Conservation (phyloP, 257 asterid genomes). For the Solanum verrucosum region DNA sequence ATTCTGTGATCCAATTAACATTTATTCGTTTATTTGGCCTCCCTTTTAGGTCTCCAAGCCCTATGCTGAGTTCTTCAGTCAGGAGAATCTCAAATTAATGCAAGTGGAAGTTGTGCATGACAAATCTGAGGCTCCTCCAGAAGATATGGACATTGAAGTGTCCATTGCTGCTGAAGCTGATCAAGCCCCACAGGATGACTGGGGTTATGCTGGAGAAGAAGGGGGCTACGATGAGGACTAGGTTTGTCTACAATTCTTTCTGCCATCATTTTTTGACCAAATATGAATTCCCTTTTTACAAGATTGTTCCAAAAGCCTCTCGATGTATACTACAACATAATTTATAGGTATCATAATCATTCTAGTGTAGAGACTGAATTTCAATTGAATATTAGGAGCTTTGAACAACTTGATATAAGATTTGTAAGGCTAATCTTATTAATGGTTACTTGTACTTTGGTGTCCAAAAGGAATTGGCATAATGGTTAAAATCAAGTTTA, state of each 20-base stretch:
- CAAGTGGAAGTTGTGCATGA: conserved; percentile 23
- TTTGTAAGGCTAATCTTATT: neutral
- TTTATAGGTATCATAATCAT: neutral
- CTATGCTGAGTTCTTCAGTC: conserved; percentile 51
- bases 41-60: conserved; percentile 66
- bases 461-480: neutral
- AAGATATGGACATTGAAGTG: conserved; percentile 27
- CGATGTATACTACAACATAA: neutral
- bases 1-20: neutral
- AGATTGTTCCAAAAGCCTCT: neutral
- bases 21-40: neutral
- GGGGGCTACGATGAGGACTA: conserved; percentile 52
- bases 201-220: conserved; percentile 49
- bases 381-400: neutral
- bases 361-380: neutral
- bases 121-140: conserved; percentile 10
- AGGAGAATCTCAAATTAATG: conserved; percentile 35
- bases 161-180: conserved; percentile 15
- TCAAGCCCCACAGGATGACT: conserved; percentile 31
- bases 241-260: neutral
- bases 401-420: neutral
- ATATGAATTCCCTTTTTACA: neutral
- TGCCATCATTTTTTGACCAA: neutral
- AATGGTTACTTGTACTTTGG: neutral
- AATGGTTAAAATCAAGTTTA: neutral